Percentiles rank a stretch among this genome's conserved stretches.
Evolutionary conservation across 148 eudicot genomes (phyloP).

Genomic region (Salicornia ramosissima): DNA sequence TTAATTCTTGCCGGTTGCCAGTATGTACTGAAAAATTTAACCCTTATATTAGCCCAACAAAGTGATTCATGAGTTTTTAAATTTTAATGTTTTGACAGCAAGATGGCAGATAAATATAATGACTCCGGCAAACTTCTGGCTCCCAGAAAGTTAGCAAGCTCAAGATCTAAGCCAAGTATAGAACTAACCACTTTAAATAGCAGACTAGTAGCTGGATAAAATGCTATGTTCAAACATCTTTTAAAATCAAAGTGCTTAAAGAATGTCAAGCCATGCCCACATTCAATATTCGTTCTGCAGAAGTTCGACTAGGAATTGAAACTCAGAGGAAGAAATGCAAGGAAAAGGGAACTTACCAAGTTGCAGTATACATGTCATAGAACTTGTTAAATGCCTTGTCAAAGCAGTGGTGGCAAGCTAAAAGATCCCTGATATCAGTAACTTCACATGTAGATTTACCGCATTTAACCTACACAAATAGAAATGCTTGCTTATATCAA

Average conservation of each 20-base stretch:
- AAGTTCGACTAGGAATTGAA: neutral
- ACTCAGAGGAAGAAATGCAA: neutral
- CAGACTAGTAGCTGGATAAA: neutral
- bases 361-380: slow-evolving; percentile 78
- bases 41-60: neutral
- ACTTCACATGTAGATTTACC: slow-evolving; percentile 78
- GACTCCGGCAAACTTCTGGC: neutral
- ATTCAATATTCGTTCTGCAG: neutral
- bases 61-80: neutral
- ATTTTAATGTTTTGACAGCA: neutral
- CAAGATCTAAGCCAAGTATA: neutral
- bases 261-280: neutral
- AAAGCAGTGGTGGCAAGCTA: slow-evolving; percentile 76
- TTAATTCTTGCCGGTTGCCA: neutral
- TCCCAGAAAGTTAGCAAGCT: neutral
- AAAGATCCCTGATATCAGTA: slow-evolving; percentile 66
- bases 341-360: slow-evolving; percentile 48
- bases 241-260: neutral
- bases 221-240: neutral
- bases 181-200: neutral
- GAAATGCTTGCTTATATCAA: neutral
- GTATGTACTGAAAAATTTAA: neutral
- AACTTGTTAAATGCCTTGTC: slow-evolving; percentile 85
- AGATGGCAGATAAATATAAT: neutral
- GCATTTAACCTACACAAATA: slow-evolving; percentile 62